Evolutionary conservation across 2,329 filamentous ascomycete species (phyloP).

Genomic region (Diaporthe nobilis): DNA sequence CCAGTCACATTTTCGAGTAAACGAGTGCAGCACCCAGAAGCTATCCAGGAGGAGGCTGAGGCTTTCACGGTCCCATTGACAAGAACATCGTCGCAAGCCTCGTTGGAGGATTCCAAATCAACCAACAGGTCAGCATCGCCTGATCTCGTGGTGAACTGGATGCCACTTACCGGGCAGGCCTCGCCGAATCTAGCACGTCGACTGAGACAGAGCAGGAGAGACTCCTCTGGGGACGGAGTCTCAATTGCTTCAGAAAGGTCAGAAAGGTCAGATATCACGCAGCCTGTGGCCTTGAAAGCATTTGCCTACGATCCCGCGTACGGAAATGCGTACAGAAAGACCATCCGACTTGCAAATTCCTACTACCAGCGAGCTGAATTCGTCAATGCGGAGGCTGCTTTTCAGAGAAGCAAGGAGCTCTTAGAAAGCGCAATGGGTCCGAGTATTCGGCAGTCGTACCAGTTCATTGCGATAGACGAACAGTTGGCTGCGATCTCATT

Average conservation of each 20-base stretch:
- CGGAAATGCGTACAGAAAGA: background rate
- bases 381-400: background rate
- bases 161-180: background rate
- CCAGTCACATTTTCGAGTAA: background rate
- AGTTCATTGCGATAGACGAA: constrained; percentile 1
- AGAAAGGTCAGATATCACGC: background rate
- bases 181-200: background rate
- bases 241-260: background rate
- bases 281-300: background rate
- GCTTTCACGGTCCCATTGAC: background rate
- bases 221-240: background rate
- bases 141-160: background rate
- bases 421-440: background rate
- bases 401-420: background rate
- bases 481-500: background rate
- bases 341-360: background rate
- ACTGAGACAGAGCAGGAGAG: background rate
- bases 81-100: background rate
- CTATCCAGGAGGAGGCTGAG: background rate
- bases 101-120: background rate
- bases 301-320: background rate
- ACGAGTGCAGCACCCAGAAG: background rate
- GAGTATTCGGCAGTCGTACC: background rate
- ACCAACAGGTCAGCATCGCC: background rate
- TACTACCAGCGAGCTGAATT: constrained; percentile 8